phyloP scores from a whole-genome alignment of 352 stramenopile species.

The Pythium sukuiense region DNA sequence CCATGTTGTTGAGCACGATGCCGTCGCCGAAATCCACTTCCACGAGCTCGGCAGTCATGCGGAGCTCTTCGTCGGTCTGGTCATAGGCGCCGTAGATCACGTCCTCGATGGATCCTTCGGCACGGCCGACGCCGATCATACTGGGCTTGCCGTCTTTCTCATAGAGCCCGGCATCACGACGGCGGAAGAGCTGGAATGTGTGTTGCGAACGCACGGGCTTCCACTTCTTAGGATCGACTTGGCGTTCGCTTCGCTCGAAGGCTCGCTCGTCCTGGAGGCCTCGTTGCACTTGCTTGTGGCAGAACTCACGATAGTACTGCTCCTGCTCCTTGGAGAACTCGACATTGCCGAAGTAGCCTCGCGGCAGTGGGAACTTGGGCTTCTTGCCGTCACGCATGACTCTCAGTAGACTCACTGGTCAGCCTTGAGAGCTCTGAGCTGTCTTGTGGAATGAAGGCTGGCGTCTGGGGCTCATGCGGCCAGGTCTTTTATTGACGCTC shows the following conservation, averaged over 20 bases:
- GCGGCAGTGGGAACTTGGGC: conserved; percentile 28
- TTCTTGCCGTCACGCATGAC: conserved; percentile 1
- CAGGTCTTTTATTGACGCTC: too few species aligned
- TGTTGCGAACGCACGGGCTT: conserved; percentile 39
- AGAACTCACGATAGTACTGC: conserved; percentile 33
- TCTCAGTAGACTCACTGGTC: too few species aligned
- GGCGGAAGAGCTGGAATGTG: conserved; percentile 44
- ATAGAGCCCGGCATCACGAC: conserved; percentile 26
- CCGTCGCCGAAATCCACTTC: conserved; percentile 36
- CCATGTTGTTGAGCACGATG: conserved; percentile 40
- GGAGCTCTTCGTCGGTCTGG: conserved; percentile 44
- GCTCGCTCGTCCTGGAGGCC: conserved; percentile 33
- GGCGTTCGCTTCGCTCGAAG: conserved; percentile 12
- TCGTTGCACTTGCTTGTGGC: conserved; percentile 33
- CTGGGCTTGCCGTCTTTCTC: conserved; percentile 36
- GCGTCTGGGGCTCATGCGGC: too few species aligned
- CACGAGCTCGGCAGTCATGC: conserved; percentile 33
- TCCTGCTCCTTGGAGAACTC: conserved; percentile 28
- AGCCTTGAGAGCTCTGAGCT: too few species aligned
- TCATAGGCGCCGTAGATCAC: conserved; percentile 52
- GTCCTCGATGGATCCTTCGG: conserved; percentile 49
- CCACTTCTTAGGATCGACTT: conserved; percentile 41
- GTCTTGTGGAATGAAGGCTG: too few species aligned
- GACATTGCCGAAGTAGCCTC: conserved; percentile 24
- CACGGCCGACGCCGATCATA: conserved; percentile 42